These are phyloP conservation scores for Aspergillus neoniger DNA, from an alignment of 2,329 filamentous ascomycete genomes.

Conservation along the genomic window DNA sequence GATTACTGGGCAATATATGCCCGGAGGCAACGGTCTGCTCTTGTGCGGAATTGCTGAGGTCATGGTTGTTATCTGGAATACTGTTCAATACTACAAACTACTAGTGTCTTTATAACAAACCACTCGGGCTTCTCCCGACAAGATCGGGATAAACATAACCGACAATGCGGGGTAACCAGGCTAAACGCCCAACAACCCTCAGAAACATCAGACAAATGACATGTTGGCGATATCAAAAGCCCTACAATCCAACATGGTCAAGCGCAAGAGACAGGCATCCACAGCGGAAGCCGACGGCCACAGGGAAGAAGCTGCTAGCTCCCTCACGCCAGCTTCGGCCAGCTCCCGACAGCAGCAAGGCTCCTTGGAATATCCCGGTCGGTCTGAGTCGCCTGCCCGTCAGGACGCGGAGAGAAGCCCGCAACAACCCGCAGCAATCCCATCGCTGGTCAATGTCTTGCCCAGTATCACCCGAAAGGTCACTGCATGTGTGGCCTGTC, in stretches of 20 bases:
- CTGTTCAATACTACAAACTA: background rate
- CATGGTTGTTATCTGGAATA: conserved; percentile 14
- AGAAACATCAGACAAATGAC: too few relatives aligned
- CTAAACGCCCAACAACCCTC: background rate
- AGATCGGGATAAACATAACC: background rate
- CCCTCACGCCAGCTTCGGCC: too few relatives aligned
- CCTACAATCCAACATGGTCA: background rate
- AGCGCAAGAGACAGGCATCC: background rate
- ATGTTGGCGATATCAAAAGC: background rate
- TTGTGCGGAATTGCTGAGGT: conserved; percentile 38
- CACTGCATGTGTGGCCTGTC: conserved; percentile 53
- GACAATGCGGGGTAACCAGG: background rate
- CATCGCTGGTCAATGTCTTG: conserved; percentile 22
- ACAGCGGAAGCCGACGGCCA: too few relatives aligned
- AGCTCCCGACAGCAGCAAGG: too few relatives aligned
- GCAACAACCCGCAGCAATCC: background rate
- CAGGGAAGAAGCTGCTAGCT: too few relatives aligned
- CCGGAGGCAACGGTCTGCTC: conserved; percentile 42
- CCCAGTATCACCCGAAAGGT: conserved; percentile 42
- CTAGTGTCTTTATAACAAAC: conserved; percentile 8
- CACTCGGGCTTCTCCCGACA: background rate
- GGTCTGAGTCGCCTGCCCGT: too few relatives aligned
- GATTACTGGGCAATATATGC: conserved; percentile 52
- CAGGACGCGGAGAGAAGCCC: too few relatives aligned
- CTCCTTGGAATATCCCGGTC: too few relatives aligned